Base-by-base conservation (phyloP, 1,284 basidiomycete genomes). In the Megacollybia platyphylla region DNA sequence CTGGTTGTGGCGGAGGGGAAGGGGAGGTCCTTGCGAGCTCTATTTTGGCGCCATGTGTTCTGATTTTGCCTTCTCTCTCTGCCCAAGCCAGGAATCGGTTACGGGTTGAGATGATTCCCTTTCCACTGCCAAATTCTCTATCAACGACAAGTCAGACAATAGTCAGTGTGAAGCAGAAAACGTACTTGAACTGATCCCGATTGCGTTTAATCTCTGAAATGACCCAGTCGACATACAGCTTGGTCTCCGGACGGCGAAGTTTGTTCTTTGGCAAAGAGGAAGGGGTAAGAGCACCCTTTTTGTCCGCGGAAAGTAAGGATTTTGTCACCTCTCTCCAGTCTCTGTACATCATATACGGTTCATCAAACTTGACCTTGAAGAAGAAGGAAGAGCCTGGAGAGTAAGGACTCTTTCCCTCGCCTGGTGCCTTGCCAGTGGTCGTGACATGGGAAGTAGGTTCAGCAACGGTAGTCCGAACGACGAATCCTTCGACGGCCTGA, bases 361-460 rank as follows among this genome's bases (percentile, higher is more conserved):
- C 91, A 60, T 97, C 92, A 59, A 97, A 98, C 60, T 99, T 98
- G 65, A 98, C 76, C 60, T 99, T 98, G 80, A 97, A 98, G 71
- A 99, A 97, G 70, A 97, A 96, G 0, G 88, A 82, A 5, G 87
- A 80, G 10, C 86, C 86, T 0, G 80, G 62, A 0, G 67, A 59
- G 55, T 93, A 93, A 0, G 89, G 90, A 29, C 64, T 63, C 32
- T 4, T 43, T 24, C 20, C 43, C 42, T 29, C 29, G 28, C 10
- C 28, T 24, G 32, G 41, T 11, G 34, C 40, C 7, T 30, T 24
- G 10, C 48, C 53, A 18, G 45, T 47, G 43, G 56, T 58, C 17
- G 48, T 51, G 34, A 54, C 52, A n/a, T 54, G 54, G 5, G 54
- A 53, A 5, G 63, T 66, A 4, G 68, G 62, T 15, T 60, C 54